phyloP scores from a whole-genome alignment of 192 early-diverging fungal genomes.

The Allomyces macrogynus region DNA sequence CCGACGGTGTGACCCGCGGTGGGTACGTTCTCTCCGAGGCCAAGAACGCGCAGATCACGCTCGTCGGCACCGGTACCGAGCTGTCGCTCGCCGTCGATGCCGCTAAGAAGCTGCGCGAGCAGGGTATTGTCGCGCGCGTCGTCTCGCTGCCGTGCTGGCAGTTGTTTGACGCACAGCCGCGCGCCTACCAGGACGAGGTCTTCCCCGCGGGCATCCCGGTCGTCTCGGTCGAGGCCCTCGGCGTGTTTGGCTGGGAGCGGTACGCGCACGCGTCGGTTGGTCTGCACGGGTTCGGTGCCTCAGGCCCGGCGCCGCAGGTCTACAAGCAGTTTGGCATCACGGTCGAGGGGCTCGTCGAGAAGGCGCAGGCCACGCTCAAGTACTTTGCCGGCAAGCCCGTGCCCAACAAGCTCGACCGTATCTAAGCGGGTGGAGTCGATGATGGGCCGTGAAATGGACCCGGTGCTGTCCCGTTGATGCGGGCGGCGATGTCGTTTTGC shows the following conservation, averaged over 20 bases:
- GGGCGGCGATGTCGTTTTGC: too few species aligned
- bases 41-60: conserved; percentile 35
- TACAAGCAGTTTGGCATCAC: conserved; percentile 75
- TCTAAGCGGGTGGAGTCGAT: neutral
- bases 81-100: conserved; percentile 69
- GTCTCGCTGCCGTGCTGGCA: conserved; percentile 88
- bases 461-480: too few species aligned
- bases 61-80: conserved; percentile 84
- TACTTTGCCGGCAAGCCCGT: conserved; percentile 36
- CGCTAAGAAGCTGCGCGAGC: conserved; percentile 44
- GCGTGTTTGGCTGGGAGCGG: conserved; percentile 76
- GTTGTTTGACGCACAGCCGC: conserved; percentile 64
- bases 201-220: conserved; percentile 57
- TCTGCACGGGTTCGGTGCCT: conserved; percentile 74
- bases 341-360: conserved; percentile 43
- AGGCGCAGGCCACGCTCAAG: conserved; percentile 57
- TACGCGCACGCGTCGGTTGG: conserved; percentile 76
- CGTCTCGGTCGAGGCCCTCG: conserved; percentile 72
- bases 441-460: too few species aligned
- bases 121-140: conserved; percentile 44
- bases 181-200: conserved; percentile 64
- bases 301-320: conserved; percentile 60
- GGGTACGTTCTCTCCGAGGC: conserved; percentile 61
- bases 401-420: conserved; percentile 3
- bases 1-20: conserved; percentile 65